Evolutionary conservation across 768 basidiomycete species (phyloP), one percentile per base, ranked within the genome.

Genomic region (Tylopilus sp.): DNA sequence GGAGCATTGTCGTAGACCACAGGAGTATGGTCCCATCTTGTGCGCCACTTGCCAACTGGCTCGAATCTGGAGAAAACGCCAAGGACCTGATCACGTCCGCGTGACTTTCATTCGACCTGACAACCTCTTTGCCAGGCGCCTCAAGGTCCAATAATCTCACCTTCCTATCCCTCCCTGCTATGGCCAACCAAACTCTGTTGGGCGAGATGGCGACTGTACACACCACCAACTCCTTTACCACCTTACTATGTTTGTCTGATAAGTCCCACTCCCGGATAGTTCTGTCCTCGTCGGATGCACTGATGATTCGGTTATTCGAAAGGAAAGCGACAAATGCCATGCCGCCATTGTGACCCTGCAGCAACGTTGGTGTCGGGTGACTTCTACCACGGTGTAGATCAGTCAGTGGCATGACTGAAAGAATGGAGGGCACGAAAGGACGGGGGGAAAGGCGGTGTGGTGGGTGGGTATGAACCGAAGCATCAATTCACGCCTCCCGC

Each of bases 221-320:
- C 1, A 53, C 26, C 13, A 45, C 22, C 6, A 13, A n/a, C 26
- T 55, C 56, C n/a, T 26, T 54, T 6, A 65, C 14, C 17, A 59
- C 17, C 8, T 50, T 17, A 13, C 28, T 22, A 6, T 13, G 34
- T 6, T 50, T 49, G 13, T 55, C 30, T 0, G 56, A 21, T 22
- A 64, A 31, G 43, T 16, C 43, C 60, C 60, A 63, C n/a, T 14
- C 52, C 14, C 56, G 63, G n/a, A 65, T 31, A 30, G 56, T 59
- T 28, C 12, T 36, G 52, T 63, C 62, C 14, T 51, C 50, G 28
- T 53, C 53, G 19, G 62, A 62, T 4, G 62, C 56, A 8, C 63
- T 65, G n/a, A 63, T 48, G 11, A 63, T 45, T 3, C 50, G 44
- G 24, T 52, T 48, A 7, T 48, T 38, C 1, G 60, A 63, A 24